Conservation (phyloP, 192 early-diverging fungal genomes). For the Bifiguratus adelaidae region DNA sequence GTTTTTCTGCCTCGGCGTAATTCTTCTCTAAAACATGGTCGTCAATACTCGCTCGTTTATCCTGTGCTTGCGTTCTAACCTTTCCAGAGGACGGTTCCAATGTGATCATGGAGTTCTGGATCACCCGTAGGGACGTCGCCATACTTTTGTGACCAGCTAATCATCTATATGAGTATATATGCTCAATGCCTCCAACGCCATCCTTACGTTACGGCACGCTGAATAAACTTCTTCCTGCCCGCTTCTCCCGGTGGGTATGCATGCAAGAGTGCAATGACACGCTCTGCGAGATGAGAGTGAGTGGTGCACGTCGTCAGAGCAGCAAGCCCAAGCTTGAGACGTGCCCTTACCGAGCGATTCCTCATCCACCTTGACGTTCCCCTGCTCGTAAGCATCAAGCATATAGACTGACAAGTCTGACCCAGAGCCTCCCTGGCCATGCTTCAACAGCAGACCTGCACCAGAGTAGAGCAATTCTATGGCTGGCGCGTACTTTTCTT, state of each 20-base stretch:
- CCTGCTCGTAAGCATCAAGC: constrained; percentile 69
- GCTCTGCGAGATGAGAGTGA: constrained; percentile 16
- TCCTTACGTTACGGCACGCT: constrained; percentile 36
- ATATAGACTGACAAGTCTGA: constrained; percentile 74
- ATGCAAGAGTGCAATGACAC: constrained; percentile 53
- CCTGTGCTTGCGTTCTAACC: constrained; percentile 18
- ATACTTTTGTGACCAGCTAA: constrained; percentile 50
- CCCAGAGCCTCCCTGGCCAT: constrained; percentile 75
- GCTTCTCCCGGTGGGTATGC: constrained; percentile 38
- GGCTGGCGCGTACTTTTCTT: constrained; percentile 66
- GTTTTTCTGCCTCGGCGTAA: constrained; percentile 75
- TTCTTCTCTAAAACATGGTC: constrained; percentile 46
- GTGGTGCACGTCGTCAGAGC: not conserved
- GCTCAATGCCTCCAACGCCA: not conserved
- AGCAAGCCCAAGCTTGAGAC: not conserved
- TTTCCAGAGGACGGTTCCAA: constrained; percentile 57
- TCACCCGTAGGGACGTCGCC: constrained; percentile 51
- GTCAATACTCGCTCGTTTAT: constrained; percentile 9
- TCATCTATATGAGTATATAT: not conserved
- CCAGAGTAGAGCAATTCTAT: constrained; percentile 75
- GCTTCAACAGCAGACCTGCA: constrained; percentile 59
- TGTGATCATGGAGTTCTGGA: constrained; percentile 59
- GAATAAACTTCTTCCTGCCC: constrained; percentile 39
- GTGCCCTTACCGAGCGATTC: constrained; percentile 44
- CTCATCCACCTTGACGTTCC: constrained; percentile 54